Evolutionary conservation across 2,329 filamentous ascomycete genomes (phyloP), one percentile per base, ranked within the genome.

Genomic region (Scleromitrula shiraiana): DNA sequence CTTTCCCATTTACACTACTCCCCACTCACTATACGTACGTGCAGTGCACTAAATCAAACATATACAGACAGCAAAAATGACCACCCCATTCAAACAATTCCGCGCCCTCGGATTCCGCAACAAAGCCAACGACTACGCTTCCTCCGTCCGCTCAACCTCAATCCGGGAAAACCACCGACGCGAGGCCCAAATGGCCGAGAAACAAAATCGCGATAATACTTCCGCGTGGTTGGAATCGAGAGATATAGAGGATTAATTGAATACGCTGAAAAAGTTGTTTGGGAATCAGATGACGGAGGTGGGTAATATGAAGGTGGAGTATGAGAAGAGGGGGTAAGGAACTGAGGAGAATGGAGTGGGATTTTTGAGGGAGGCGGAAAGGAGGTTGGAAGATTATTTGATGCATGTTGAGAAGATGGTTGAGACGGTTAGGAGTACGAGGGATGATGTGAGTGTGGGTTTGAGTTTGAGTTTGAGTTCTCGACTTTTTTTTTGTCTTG

Each of bases 31-130:
- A n/a, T n/a, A n/a, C n/a, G n/a, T n/a, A n/a, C n/a, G n/a, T n/a
- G n/a, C n/a, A n/a, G n/a, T n/a, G n/a, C n/a, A n/a, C n/a, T n/a
- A n/a, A n/a, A n/a, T n/a, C n/a, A n/a, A n/a, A n/a, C n/a, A n/a
- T n/a, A n/a, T n/a, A n/a, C n/a, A 43, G 45, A 53, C 41, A 17
- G 51, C 48, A n/a, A 50, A 49, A 29, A 45, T 53, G 43, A 49
- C 44, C 4, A 48, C 19, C 5, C 48, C 43, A 2, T 51, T 51
- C 24, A 51, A 53, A 24, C 12, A 26, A 10, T 53, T 53, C 35
- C 26, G 44, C n/a, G 48, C 41, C 8, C 26, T 12, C 27, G 36
- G 51, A 7, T 49, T 51, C 14, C 19, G 24, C 10, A 40, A 51
- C 10, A 53, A 45, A 22, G 41, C 27, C 32, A 37, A 26, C 9